A percentile compares a stretch with the other conserved stretches of the same genome.
These are phyloP conservation scores for Cocos nucifera DNA, from an alignment of 176 grass and related monocot species.

Conservation along the genomic window DNA sequence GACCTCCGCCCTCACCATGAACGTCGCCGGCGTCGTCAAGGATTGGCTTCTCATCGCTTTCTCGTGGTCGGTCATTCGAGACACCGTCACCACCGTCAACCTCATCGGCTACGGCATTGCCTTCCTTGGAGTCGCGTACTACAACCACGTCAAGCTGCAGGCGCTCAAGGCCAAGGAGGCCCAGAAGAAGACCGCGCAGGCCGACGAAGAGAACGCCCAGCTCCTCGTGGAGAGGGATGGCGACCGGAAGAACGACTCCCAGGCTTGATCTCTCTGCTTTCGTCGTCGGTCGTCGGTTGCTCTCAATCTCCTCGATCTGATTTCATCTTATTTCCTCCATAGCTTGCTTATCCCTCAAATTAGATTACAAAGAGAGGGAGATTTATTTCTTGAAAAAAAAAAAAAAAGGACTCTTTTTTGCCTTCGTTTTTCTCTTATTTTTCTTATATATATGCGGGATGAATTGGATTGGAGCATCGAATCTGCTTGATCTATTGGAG, in stretches of 20 bases:
- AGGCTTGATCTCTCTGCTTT: conserved; percentile 16
- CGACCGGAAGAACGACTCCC: conserved; percentile 55
- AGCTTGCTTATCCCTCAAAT: too few species aligned
- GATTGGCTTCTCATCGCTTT: conserved; percentile 95
- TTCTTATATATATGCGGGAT: too few species aligned
- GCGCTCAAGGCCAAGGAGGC: conserved; percentile 94
- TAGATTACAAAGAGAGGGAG: too few species aligned
- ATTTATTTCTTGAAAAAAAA: too few species aligned
- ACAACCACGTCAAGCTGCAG: conserved; percentile 93
- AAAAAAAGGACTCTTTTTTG: too few species aligned
- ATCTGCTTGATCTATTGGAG: too few species aligned
- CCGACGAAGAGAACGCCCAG: conserved; percentile 61
- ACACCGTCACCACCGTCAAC: conserved; percentile 79
- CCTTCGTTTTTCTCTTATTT: too few species aligned
- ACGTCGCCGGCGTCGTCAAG: conserved; percentile 90
- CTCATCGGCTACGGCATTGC: conserved; percentile 83
- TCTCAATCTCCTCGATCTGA: neutral
- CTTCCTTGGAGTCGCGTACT: conserved; percentile 83
- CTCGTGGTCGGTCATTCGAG: conserved; percentile 90
- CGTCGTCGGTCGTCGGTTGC: too few species aligned
- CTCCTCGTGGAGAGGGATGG: conserved; percentile 62
- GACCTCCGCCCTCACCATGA: conserved; percentile 92
- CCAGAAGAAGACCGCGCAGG: conserved; percentile 78
- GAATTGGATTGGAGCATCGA: too few species aligned
- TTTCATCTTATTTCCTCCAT: neutral